Evolutionary conservation across 495 filamentous ascomycete species (phyloP).

Genomic region (Neohortaea acidophila): DNA sequence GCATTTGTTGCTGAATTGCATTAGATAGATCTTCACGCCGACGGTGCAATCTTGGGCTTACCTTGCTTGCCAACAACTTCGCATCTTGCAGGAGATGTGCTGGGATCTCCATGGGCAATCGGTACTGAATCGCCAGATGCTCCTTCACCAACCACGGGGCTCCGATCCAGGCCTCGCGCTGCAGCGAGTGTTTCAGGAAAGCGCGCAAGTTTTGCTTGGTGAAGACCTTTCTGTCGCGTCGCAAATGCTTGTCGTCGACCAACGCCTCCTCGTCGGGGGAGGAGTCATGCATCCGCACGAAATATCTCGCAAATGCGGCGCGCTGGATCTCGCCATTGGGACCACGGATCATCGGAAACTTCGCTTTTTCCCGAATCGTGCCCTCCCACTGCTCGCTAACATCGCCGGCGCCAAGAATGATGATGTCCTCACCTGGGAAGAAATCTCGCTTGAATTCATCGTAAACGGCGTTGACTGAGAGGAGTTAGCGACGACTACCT

Average conservation of each 20-base stretch:
- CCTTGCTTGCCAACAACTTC: slow-evolving; percentile 13
- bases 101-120: slow-evolving; percentile 71
- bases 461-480: slow-evolving; percentile 48
- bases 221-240: slow-evolving; percentile 79
- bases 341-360: slow-evolving; percentile 41
- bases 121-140: slow-evolving; percentile 65
- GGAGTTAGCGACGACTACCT: slow-evolving; percentile 17
- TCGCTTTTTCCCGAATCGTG: slow-evolving; percentile 72
- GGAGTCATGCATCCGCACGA: slow-evolving; percentile 55
- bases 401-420: slow-evolving; percentile 51
- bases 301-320: slow-evolving; percentile 59
- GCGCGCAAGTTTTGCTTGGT: slow-evolving; percentile 87
- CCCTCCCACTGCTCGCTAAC: slow-evolving; percentile 62
- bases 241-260: slow-evolving; percentile 67
- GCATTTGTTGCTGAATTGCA: slow-evolving; percentile 7
- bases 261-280: slow-evolving; percentile 54
- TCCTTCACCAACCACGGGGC: slow-evolving; percentile 93
- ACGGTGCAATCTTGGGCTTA: background rate
- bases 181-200: slow-evolving; percentile 89
- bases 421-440: slow-evolving; percentile 79
- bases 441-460: slow-evolving; percentile 88
- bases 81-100: slow-evolving; percentile 60
- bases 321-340: slow-evolving; percentile 51
- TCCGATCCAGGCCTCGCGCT: slow-evolving; percentile 79
- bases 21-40: background rate